A percentile compares a stretch with the other conserved stretches of the same genome.
Evolutionary conservation across 306 rosid genomes (phyloP).

Genomic region (Leucaena leucocephala): DNA sequence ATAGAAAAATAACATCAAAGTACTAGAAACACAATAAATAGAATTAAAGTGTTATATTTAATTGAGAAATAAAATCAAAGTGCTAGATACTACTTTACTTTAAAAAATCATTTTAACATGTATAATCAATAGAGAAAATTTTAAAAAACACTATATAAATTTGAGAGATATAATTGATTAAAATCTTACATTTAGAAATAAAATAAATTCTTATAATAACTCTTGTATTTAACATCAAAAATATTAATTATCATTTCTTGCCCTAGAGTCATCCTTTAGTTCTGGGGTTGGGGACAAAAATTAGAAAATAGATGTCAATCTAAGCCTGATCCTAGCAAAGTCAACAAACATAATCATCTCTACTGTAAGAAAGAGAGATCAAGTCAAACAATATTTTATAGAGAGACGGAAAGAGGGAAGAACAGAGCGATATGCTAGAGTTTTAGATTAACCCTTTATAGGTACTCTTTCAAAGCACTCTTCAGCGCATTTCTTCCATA

Average conservation of each 20-base stretch:
- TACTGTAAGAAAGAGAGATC: not conserved
- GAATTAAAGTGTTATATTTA: too few relatives aligned
- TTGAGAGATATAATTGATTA: too few relatives aligned
- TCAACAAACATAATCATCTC: not conserved
- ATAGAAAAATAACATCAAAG: too few relatives aligned
- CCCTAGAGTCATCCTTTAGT: not conserved
- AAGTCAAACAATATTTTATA: not conserved
- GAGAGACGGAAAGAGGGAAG: not conserved
- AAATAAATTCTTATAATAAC: too few relatives aligned
- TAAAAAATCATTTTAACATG: too few relatives aligned
- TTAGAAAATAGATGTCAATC: constrained; percentile 31
- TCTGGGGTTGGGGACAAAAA: constrained; percentile 36
- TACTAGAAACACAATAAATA: too few relatives aligned
- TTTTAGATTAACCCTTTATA: not conserved
- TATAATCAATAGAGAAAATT: too few relatives aligned
- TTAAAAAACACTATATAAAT: too few relatives aligned
- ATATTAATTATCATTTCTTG: constrained; percentile 3
- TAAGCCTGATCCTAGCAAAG: constrained; percentile 27
- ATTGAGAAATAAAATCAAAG: too few relatives aligned
- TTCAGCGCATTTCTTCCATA: not conserved
- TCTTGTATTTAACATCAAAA: too few relatives aligned
- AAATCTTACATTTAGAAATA: too few relatives aligned
- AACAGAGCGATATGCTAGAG: not conserved
- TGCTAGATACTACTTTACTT: too few relatives aligned
- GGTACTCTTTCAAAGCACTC: not conserved